Conservation (phyloP, 192 early-diverging fungal genomes). For the Mortierella antarctica region DNA sequence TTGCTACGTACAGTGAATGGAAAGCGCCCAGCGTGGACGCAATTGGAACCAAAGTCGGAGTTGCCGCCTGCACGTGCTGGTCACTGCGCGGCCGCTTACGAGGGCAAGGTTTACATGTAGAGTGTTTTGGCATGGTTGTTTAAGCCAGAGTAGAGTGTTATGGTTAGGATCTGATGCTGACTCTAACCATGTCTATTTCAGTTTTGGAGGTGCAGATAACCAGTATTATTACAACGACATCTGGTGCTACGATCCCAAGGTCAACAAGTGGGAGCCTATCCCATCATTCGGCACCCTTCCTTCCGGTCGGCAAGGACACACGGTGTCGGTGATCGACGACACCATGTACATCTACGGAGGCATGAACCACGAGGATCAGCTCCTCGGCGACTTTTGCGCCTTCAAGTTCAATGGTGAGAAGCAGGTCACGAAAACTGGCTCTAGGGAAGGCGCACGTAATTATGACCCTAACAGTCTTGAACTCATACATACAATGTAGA, state of each 20-base stretch:
- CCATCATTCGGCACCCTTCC: conserved; percentile 58
- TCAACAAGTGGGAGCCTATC: conserved; percentile 55
- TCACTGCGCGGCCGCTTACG: conserved; percentile 39
- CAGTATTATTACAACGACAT: conserved; percentile 65
- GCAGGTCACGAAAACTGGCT: too few species aligned
- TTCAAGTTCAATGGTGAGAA: conserved; percentile 61
- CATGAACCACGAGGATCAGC: conserved; percentile 50
- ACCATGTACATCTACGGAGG: conserved; percentile 70
- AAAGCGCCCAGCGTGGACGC: conserved; percentile 37
- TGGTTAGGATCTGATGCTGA: background rate
- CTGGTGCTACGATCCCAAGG: conserved; percentile 62
- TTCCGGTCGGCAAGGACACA: conserved; percentile 52
- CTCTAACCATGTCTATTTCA: conserved; percentile 8
- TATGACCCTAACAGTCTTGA: background rate
- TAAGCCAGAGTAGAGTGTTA: background rate
- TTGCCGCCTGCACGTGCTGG: conserved; percentile 52
- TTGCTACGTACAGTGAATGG: conserved; percentile 26
- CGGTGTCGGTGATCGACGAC: conserved; percentile 54
- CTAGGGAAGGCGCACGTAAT: background rate
- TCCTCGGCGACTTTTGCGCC: conserved; percentile 61
- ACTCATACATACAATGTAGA: conserved; percentile 31
- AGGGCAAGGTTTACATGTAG: conserved; percentile 52
- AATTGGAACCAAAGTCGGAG: conserved; percentile 37
- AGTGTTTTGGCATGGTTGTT: background rate
- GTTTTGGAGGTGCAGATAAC: conserved; percentile 66